phyloP scores from a whole-genome alignment of 2,329 filamentous ascomycete genomes.

The Epicoccum sorghinum region DNA sequence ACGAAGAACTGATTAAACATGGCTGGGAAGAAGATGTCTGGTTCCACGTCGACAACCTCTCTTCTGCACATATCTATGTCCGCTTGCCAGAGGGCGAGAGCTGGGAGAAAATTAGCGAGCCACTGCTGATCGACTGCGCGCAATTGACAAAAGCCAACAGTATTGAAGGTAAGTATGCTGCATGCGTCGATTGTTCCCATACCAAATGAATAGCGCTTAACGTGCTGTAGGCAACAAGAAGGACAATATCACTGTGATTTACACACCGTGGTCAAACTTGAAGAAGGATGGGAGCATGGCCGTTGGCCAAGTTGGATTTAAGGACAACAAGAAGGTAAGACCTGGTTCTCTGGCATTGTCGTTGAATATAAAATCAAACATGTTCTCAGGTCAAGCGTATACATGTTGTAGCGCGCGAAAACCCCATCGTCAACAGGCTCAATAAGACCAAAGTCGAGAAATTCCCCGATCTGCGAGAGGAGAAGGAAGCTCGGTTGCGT shows the following conservation, averaged over 20 bases:
- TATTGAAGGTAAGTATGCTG: constrained; percentile 71
- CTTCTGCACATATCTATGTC: constrained; percentile 94
- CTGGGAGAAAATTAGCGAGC: constrained; percentile 81
- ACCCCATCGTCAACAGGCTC: constrained; percentile 91
- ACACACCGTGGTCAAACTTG: constrained; percentile 96
- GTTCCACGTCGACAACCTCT: constrained; percentile 99
- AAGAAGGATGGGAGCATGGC: constrained; percentile 97
- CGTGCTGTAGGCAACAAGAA: constrained; percentile 83
- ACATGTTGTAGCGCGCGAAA: constrained; percentile 80
- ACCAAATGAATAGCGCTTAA: background rate
- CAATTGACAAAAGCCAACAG: constrained; percentile 99
- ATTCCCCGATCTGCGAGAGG: constrained; percentile 80
- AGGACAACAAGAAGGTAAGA: constrained; percentile 74
- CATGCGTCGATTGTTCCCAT: too few relatives aligned
- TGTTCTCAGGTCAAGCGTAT: constrained; percentile 72
- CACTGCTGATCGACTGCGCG: constrained; percentile 84
- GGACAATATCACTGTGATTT: constrained; percentile 94
- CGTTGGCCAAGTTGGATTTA: constrained; percentile 91
- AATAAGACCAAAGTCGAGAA: constrained; percentile 95
- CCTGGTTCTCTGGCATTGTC: background rate
- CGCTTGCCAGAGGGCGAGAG: constrained; percentile 77
- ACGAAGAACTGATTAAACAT: constrained; percentile 94
- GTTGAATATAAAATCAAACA: background rate
- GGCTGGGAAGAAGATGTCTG: constrained; percentile 96
- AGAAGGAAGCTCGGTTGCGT: constrained; percentile 77